These are phyloP conservation scores for Bremia lactucae DNA, from an alignment of 352 stramenopile species.

Conservation along the genomic window DNA sequence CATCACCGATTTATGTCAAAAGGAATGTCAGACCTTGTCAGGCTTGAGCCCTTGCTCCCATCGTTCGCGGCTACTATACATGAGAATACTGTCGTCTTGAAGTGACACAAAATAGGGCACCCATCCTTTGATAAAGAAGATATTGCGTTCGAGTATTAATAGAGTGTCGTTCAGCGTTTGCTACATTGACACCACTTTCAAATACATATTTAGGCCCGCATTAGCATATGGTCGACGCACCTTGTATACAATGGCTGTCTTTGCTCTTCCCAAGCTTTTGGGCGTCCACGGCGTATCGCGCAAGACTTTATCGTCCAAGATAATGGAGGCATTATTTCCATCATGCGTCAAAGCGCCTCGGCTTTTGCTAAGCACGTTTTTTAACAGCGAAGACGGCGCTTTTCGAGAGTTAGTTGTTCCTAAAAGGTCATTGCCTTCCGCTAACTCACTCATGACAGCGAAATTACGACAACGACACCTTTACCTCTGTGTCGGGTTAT, in stretches of 20 bases:
- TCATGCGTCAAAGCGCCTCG: slow-evolving; percentile 45
- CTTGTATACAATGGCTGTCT: slow-evolving; percentile 83
- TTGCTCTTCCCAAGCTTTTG: slow-evolving; percentile 74
- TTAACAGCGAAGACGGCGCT: slow-evolving; percentile 23
- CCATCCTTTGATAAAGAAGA: slow-evolving; percentile 81
- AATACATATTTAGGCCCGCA: too few species aligned
- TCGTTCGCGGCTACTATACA: slow-evolving; percentile 69
- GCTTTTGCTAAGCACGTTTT: slow-evolving; percentile 25
- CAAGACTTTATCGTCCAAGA: slow-evolving; percentile 34
- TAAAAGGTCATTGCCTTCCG: background rate
- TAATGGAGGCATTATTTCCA: slow-evolving; percentile 74
- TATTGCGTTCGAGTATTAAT: slow-evolving; percentile 64
- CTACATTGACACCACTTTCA: slow-evolving; percentile 15
- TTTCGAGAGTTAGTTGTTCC: too few species aligned
- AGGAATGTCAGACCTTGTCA: slow-evolving; percentile 41
- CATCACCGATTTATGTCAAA: background rate
- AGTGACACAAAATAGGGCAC: slow-evolving; percentile 74
- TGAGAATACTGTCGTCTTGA: slow-evolving; percentile 64
- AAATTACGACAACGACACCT: slow-evolving; percentile 6
- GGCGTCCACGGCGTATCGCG: slow-evolving; percentile 67
- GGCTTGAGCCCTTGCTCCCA: slow-evolving; percentile 77
- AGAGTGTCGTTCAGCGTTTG: slow-evolving; percentile 83
- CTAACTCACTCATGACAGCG: slow-evolving; percentile 10
- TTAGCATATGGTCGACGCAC: slow-evolving; percentile 25
- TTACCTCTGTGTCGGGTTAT: slow-evolving; percentile 3